Conservation (phyloP, 108 stramenopile genomes). For the Cyclotella choctawhatcheeana region DNA sequence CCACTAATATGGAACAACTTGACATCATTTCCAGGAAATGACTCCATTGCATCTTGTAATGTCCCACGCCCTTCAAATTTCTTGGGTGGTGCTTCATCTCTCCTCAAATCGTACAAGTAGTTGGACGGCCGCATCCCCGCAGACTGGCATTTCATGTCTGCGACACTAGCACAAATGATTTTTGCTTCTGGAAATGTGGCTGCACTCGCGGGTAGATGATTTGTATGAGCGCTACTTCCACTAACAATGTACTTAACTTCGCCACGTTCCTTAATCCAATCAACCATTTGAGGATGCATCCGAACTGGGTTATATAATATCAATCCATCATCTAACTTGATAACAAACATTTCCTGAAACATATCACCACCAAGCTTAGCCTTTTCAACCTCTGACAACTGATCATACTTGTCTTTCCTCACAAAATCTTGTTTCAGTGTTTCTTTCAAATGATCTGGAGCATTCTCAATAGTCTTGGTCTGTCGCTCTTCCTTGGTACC, state of each 20-base stretch:
- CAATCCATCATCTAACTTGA: slow-evolving; percentile 14
- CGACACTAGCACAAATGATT: slow-evolving; percentile 34
- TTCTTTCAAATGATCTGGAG: slow-evolving; percentile 19
- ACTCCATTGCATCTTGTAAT: slow-evolving; percentile 16
- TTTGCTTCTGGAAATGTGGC: slow-evolving; percentile 31
- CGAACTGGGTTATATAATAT: slow-evolving; percentile 35
- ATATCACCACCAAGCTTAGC: slow-evolving; percentile 24
- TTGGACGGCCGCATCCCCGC: slow-evolving; percentile 27
- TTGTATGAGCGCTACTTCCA: slow-evolving; percentile 33
- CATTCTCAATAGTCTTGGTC: slow-evolving; percentile 12
- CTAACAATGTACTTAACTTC: slow-evolving; percentile 34
- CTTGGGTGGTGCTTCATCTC: slow-evolving; percentile 10
- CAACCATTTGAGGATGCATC: slow-evolving; percentile 35
- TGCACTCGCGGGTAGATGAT: slow-evolving; percentile 18
- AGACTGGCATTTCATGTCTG: slow-evolving; percentile 32
- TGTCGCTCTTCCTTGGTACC: slow-evolving; percentile 10
- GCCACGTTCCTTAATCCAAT: slow-evolving; percentile 32
- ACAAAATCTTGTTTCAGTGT: slow-evolving; percentile 18
- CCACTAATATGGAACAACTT: slow-evolving; percentile 26
- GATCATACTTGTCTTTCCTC: slow-evolving; percentile 12
- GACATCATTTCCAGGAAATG: slow-evolving; percentile 23
- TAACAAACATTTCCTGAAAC: slow-evolving; percentile 37
- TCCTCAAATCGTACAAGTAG: slow-evolving; percentile 28
- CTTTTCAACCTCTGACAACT: slow-evolving; percentile 25
- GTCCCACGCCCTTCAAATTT: slow-evolving; percentile 7